phyloP scores from a whole-genome alignment of 371 early-diverging fungal species.

The Rhizopus sp. region DNA sequence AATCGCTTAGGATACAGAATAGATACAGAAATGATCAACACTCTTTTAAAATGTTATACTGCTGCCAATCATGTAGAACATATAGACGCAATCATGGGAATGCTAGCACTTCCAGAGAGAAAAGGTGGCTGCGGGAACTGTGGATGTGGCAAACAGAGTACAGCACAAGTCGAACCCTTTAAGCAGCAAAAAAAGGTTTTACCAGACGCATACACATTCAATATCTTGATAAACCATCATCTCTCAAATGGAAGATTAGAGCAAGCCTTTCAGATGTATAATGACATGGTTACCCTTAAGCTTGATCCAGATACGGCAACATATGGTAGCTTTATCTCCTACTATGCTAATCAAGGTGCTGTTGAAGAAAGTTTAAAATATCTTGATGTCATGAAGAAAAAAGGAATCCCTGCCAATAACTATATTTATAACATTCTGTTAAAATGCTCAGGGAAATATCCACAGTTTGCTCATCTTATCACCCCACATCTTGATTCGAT shows the following conservation, averaged over 20 bases:
- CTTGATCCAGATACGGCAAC: slow-evolving; percentile 26
- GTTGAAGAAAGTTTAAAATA: slow-evolving; percentile 27
- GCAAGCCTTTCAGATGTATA: slow-evolving; percentile 31
- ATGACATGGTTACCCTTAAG: slow-evolving; percentile 24
- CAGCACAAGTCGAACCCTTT: background rate
- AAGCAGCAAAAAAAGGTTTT: slow-evolving; percentile 8
- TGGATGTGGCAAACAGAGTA: slow-evolving; percentile 10
- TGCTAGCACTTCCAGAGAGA: slow-evolving; percentile 16
- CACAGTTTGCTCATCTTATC: slow-evolving; percentile 16
- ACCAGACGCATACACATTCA: slow-evolving; percentile 31
- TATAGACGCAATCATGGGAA: slow-evolving; percentile 24
- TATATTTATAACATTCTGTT: slow-evolving; percentile 30
- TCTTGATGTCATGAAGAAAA: slow-evolving; percentile 29
- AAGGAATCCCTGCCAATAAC: slow-evolving; percentile 27
- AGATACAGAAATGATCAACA: slow-evolving; percentile 22
- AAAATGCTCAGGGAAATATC: slow-evolving; percentile 21
- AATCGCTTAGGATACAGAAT: slow-evolving; percentile 19
- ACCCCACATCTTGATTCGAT: slow-evolving; percentile 16
- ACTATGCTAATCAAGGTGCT: slow-evolving; percentile 24
- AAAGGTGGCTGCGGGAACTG: slow-evolving; percentile 23
- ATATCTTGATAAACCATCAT: slow-evolving; percentile 28
- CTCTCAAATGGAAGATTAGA: slow-evolving; percentile 17
- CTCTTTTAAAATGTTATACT: slow-evolving; percentile 22
- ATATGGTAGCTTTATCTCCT: slow-evolving; percentile 28
- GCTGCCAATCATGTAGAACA: slow-evolving; percentile 24